Conservation (phyloP, 495 filamentous ascomycete genomes). For the Collariella sp. region DNA sequence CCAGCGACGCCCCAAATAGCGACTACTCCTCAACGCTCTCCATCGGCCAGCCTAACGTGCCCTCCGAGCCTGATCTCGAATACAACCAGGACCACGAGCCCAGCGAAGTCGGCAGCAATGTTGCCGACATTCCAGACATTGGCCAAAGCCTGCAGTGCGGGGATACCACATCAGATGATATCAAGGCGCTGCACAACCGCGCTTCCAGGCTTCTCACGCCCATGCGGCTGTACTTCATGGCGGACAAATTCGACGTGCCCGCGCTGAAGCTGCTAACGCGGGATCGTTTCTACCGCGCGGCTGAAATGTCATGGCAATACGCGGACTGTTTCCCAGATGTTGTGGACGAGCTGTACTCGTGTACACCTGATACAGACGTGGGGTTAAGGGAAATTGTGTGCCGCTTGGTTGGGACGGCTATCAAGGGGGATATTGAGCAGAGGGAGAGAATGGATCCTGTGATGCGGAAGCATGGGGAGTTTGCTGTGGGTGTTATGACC, state of each 20-base stretch:
- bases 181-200: conserved; percentile 14
- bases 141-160: not conserved
- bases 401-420: not conserved
- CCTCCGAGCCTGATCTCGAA: too few species aligned
- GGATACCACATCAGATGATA: not conserved
- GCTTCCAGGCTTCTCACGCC: too few species aligned
- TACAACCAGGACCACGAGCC: too few species aligned
- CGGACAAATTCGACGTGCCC: conserved; percentile 35
- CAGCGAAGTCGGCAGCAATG: too few species aligned
- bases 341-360: conserved; percentile 27
- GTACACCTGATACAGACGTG: conserved; percentile 21
- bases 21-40: too few species aligned
- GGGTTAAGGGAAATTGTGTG: conserved; percentile 31
- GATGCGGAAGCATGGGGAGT: conserved; percentile 10
- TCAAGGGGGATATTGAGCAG: not conserved
- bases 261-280: conserved; percentile 28
- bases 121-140: too few species aligned
- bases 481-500: conserved; percentile 6
- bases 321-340: conserved; percentile 23
- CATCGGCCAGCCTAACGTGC: too few species aligned
- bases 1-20: too few species aligned
- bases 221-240: conserved; percentile 35
- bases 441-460: conserved; percentile 1
- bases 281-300: conserved; percentile 27
- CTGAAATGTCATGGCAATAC: conserved; percentile 18